Percentiles rank a stretch among this genome's conserved stretches.
These are phyloP conservation scores for Pseudogymnoascus sp. DNA, from an alignment of 2,329 filamentous ascomycete species.

Conservation along the genomic window DNA sequence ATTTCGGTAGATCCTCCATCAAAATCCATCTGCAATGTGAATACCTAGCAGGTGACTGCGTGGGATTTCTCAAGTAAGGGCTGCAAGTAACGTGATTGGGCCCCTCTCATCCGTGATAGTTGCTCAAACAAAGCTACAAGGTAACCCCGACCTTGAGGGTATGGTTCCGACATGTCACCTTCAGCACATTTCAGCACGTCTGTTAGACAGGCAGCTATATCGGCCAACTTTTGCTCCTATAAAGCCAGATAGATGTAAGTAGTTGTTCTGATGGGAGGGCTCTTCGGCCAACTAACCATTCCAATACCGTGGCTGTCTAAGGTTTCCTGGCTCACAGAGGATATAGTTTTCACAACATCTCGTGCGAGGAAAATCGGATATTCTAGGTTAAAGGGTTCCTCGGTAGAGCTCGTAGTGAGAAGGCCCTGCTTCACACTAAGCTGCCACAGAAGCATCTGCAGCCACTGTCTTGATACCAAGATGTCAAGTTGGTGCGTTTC, in stretches of 20 bases:
- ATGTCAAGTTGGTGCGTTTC: conserved; percentile 4
- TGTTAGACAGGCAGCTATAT: conserved; percentile 4
- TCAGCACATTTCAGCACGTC: conserved; percentile 2
- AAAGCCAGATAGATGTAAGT: background rate
- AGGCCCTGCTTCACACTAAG: conserved; percentile 1
- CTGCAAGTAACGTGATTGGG: background rate
- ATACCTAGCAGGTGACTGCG: background rate
- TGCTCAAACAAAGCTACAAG: background rate
- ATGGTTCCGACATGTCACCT: background rate
- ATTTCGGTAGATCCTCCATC: background rate
- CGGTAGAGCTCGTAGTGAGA: background rate
- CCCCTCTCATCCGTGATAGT: background rate
- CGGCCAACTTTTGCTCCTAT: background rate
- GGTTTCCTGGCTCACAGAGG: background rate
- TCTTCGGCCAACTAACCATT: background rate
- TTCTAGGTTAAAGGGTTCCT: background rate
- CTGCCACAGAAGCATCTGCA: conserved; percentile 4
- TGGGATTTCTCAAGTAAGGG: background rate
- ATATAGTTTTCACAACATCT: background rate
- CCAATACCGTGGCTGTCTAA: background rate
- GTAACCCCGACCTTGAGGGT: background rate
- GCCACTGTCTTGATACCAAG: conserved; percentile 1
- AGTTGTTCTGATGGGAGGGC: background rate
- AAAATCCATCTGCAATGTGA: background rate
- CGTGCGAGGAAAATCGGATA: background rate